Evolutionary conservation across 2,329 filamentous ascomycete genomes (phyloP).

Genomic region (Venturia pyrina): DNA sequence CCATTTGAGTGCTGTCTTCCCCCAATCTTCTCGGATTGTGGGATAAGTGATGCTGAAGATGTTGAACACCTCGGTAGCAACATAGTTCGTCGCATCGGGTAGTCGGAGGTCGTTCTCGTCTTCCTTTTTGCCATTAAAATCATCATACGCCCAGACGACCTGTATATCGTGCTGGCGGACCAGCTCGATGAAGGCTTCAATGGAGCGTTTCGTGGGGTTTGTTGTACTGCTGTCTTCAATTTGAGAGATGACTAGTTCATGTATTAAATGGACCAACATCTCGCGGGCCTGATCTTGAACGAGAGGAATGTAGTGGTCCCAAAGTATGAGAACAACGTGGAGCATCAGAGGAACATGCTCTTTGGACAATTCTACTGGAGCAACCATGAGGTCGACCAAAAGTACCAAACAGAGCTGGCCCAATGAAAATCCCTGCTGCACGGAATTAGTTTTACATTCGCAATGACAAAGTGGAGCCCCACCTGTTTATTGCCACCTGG

Average conservation of each 20-base stretch:
- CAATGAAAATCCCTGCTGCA: conserved; percentile 60
- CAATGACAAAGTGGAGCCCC: background rate
- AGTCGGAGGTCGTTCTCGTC: conserved; percentile 69
- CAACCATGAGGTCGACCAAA: conserved; percentile 91
- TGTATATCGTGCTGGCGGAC: conserved; percentile 75
- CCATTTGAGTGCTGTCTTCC: conserved; percentile 82
- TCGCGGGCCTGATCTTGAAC: conserved; percentile 95
- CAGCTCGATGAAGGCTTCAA: conserved; percentile 79
- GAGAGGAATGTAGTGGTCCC: conserved; percentile 92
- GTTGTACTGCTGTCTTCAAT: conserved; percentile 59
- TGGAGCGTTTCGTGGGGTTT: conserved; percentile 58
- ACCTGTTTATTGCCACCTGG: conserved; percentile 67
- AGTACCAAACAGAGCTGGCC: conserved; percentile 90
- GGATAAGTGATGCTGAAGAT: conserved; percentile 81
- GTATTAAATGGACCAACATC: conserved; percentile 95
- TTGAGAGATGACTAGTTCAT: conserved; percentile 79
- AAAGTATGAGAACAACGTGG: conserved; percentile 85
- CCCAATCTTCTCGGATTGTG: conserved; percentile 84
- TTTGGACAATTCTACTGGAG: conserved; percentile 67
- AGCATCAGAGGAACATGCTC: conserved; percentile 79
- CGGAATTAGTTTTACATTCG: conserved; percentile 40
- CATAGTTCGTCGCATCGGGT: conserved; percentile 74
- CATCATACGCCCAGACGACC: conserved; percentile 90
- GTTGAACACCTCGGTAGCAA: conserved; percentile 71
- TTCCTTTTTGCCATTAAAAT: conserved; percentile 69